These are phyloP conservation scores for Coccomyxa sp. DNA, from an alignment of 139 green algal species.

Conservation along the genomic window DNA sequence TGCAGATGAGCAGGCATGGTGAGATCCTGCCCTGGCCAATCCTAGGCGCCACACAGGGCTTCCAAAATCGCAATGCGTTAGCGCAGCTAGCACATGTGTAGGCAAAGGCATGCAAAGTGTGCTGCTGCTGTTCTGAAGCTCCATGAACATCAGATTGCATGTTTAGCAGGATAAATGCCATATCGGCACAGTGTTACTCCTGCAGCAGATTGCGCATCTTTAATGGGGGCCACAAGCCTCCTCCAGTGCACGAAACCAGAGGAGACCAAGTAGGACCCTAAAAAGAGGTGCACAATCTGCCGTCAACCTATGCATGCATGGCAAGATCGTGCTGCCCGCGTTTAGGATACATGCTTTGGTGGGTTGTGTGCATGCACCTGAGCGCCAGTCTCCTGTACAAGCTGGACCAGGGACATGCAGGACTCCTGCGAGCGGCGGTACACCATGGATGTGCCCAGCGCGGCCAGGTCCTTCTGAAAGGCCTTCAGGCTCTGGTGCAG, in stretches of 20 bases:
- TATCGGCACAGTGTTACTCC: no score
- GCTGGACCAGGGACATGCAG: slow-evolving; percentile 38
- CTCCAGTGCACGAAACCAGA: no score
- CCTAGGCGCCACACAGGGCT: no score
- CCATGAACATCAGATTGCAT: no score
- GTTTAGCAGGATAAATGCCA: no score
- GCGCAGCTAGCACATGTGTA: no score
- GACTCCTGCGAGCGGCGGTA: slow-evolving; percentile 52
- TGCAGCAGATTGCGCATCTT: no score
- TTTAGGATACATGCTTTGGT: background rate
- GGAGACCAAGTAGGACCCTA: background rate
- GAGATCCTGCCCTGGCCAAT: no score
- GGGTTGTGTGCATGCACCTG: slow-evolving; percentile 4
- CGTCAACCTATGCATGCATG: background rate
- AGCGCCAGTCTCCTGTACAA: slow-evolving; percentile 56
- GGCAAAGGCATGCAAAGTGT: background rate
- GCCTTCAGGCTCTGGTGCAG: slow-evolving; percentile 45
- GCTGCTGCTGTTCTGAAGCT: no score
- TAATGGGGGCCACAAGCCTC: no score
- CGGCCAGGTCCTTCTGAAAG: slow-evolving; percentile 49
- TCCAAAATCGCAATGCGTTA: no score
- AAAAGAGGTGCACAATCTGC: background rate
- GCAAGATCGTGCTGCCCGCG: background rate
- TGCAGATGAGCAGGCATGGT: no score
- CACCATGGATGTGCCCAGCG: slow-evolving; percentile 70